Base-by-base conservation (phyloP, 257 asterid genomes). In the Misopates orontium region DNA sequence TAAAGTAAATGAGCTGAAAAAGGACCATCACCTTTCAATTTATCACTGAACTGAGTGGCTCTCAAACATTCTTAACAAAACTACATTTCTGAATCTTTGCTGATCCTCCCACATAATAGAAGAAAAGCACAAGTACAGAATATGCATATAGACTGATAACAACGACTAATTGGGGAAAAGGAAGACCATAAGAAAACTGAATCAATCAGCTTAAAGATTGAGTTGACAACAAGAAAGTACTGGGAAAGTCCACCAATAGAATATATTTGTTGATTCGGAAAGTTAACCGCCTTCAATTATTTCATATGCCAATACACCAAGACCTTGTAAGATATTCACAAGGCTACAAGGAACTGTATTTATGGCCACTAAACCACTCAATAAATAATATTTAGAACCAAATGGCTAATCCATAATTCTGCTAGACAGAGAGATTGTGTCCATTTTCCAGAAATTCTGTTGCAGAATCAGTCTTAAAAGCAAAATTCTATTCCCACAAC, bases 391-490 rank as follows among this genome's bases (percentile, higher is more conserved):
- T 48, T 20, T 24, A 48, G 60, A 8, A 42, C 55, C 31, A 66
- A 66, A 48, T 42, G 65, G 17, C 44, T 6, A 50, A 19, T 47
- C 28, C 20, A 73, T 13, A 60, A 15, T 36, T 54, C 53, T 20
- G 47, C 42, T 23, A 8, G 32, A 18, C 18, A 23, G 4, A 40
- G 36, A 62, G 51, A 66, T 17, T 21, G 63, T 14, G 24, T 2
- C 10, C 16, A 75, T 51, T 54, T 62, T 57, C 62, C n/a, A 61
- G 22, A 62, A 66, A 18, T 48, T 51, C 1, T 22, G 65, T 31
- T 32, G 44, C 32, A 15, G 42, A 32, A 56, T 45, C 60, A 54
- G 59, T 39, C 57, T 25, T 4, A n/a, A 21, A 14, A 13, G 68
- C 56, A 42, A 62, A 40, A 13, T 55, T 54, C 48, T 44, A 62